These are phyloP conservation scores for Suillus plorans DNA, from an alignment of 768 basidiomycete genomes.

Conservation along the genomic window DNA sequence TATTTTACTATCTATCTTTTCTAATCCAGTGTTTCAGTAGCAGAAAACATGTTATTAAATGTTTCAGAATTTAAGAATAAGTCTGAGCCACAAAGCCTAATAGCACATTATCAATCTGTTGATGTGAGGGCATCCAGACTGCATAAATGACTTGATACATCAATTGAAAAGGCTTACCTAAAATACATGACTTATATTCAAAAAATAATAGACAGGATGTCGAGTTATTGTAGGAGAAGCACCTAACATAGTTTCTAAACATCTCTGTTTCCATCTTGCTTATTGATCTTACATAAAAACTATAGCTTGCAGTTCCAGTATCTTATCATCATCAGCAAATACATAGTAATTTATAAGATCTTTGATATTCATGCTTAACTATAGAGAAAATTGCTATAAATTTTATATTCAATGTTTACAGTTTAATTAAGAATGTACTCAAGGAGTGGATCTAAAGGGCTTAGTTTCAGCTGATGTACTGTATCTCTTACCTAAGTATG, in stretches of 20 bases:
- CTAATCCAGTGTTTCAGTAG: not conserved
- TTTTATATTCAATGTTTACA: too few relatives aligned
- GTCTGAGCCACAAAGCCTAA: not conserved
- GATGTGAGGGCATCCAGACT: not conserved
- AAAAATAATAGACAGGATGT: not conserved
- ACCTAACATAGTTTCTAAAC: not conserved
- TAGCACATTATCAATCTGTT: not conserved
- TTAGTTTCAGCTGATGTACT: too few relatives aligned
- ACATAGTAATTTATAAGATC: too few relatives aligned
- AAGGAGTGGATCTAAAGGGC: too few relatives aligned
- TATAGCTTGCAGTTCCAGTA: too few relatives aligned
- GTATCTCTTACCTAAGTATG: too few relatives aligned
- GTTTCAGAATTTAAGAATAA: not conserved
- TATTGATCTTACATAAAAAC: too few relatives aligned
- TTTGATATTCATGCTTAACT: too few relatives aligned
- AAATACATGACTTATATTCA: not conserved
- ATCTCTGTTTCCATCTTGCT: too few relatives aligned
- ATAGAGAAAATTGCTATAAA: too few relatives aligned
- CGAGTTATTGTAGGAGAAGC: not conserved
- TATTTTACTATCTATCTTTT: not conserved
- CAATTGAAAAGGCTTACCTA: not conserved
- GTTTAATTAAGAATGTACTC: too few relatives aligned
- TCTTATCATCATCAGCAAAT: too few relatives aligned
- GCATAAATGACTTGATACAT: not conserved
- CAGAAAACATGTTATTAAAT: not conserved